Evolutionary conservation across 805 yeast species (phyloP).

Genomic region (Wickerhamomyces queroliae): DNA sequence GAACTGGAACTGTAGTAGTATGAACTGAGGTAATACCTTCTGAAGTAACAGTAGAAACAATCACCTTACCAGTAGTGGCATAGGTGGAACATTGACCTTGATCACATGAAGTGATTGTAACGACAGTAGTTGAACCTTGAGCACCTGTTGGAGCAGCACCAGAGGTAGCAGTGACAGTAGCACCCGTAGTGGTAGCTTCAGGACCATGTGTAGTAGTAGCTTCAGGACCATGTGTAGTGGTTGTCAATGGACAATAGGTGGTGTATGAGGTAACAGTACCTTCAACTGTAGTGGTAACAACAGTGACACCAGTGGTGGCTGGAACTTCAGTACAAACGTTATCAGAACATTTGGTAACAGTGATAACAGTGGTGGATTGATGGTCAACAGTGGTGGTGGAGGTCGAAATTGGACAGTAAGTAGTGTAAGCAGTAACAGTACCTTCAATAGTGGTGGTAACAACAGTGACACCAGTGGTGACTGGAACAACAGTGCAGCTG

Average conservation of each 20-base stretch:
- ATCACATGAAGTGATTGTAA: not conserved
- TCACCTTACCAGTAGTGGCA: not conserved
- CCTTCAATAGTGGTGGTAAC: slow-evolving; percentile 28
- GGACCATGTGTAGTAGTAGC: not conserved
- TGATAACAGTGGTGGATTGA: not conserved
- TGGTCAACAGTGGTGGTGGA: slow-evolving; percentile 1
- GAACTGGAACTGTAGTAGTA: not conserved
- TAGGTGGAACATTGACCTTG: not conserved
- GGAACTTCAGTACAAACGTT: not conserved
- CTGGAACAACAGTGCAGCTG: slow-evolving; percentile 25
- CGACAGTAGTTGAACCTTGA: not conserved
- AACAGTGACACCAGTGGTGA: slow-evolving; percentile 28
- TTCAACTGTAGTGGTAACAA: no score
- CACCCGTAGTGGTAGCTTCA: not conserved
- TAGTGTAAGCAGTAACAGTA: slow-evolving; percentile 11
- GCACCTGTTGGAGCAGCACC: not conserved
- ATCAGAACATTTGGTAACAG: not conserved
- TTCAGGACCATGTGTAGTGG: no score
- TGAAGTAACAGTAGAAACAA: not conserved
- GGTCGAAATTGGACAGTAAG: slow-evolving; percentile 8
- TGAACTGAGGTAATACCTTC: not conserved
- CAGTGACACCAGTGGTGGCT: not conserved
- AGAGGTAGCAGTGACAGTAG: not conserved
- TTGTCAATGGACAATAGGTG: not conserved
- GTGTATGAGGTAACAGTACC: not conserved